These are phyloP conservation scores for Aspergillus terreus DNA, from an alignment of 2,329 filamentous ascomycete genomes.

Conservation along the genomic window DNA sequence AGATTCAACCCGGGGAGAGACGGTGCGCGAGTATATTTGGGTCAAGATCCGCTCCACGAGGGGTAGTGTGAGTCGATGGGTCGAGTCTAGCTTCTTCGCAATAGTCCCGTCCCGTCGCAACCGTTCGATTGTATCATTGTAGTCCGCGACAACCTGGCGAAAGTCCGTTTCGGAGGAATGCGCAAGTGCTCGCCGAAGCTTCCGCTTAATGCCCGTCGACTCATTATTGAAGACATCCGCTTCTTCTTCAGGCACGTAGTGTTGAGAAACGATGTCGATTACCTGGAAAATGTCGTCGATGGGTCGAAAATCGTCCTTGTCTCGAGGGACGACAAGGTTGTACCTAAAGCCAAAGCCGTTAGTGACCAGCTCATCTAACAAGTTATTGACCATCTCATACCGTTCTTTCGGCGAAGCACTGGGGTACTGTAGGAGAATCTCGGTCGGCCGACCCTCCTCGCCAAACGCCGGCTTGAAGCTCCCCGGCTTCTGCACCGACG, in stretches of 20 bases:
- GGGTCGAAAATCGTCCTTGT: constrained; percentile 67
- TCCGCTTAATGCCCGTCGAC: constrained; percentile 69
- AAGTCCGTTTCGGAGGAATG: constrained; percentile 69
- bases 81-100: constrained; percentile 64
- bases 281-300: constrained; percentile 68
- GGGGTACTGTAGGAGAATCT: constrained; percentile 78
- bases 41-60: constrained; percentile 77
- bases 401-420: constrained; percentile 66
- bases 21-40: constrained; percentile 88
- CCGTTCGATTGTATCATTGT: constrained; percentile 67
- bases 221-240: constrained; percentile 67
- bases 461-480: constrained; percentile 53
- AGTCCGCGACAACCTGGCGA: constrained; percentile 66
- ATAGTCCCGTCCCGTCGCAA: constrained; percentile 69
- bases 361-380: neutral
- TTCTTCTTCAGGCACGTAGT: constrained; percentile 72
- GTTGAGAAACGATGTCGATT: constrained; percentile 65
- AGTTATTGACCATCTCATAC: constrained; percentile 36
- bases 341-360: constrained; percentile 49
- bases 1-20: constrained; percentile 81
- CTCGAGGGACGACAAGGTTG: constrained; percentile 72
- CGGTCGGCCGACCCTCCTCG: constrained; percentile 39
- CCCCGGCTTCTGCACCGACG: constrained; percentile 37
- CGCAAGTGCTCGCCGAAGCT: constrained; percentile 69
- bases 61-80: constrained; percentile 65